Conservation (phyloP, 164 flowering plant species). For the Chimonanthus salicifolius region DNA sequence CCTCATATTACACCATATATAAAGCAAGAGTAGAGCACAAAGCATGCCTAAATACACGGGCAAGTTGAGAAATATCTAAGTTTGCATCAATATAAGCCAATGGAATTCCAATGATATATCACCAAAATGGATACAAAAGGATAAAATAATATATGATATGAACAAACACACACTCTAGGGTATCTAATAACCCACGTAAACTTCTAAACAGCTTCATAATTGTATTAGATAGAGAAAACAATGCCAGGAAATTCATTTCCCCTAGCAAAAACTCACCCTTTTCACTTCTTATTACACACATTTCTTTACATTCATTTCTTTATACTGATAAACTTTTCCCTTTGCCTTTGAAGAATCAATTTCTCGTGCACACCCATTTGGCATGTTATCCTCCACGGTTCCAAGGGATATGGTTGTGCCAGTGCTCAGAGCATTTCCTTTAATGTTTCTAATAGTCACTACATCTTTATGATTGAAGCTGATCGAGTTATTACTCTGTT, state of each 20-base stretch:
- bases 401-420: conserved; percentile 20
- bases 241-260: too few species aligned
- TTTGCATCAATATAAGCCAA: too few species aligned
- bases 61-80: too few species aligned
- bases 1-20: too few species aligned
- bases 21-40: too few species aligned
- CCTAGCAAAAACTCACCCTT: too few species aligned
- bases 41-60: too few species aligned
- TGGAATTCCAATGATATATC: too few species aligned
- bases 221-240: conserved; percentile 9
- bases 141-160: conserved; percentile 1
- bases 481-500: neutral
- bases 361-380: conserved; percentile 11
- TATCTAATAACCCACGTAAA: conserved; percentile 23
- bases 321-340: neutral
- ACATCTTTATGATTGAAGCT: conserved; percentile 26
- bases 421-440: conserved; percentile 53
- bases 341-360: conserved; percentile 14
- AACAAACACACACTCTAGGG: conserved; percentile 25
- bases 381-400: conserved; percentile 23
- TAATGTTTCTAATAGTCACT: conserved; percentile 40
- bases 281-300: too few species aligned
- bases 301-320: too few species aligned
- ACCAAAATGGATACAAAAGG: too few species aligned
- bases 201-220: conserved; percentile 26